These are phyloP conservation scores for Rhodotorula sp. DNA, from an alignment of 1,284 basidiomycete species.

Conservation along the genomic window DNA sequence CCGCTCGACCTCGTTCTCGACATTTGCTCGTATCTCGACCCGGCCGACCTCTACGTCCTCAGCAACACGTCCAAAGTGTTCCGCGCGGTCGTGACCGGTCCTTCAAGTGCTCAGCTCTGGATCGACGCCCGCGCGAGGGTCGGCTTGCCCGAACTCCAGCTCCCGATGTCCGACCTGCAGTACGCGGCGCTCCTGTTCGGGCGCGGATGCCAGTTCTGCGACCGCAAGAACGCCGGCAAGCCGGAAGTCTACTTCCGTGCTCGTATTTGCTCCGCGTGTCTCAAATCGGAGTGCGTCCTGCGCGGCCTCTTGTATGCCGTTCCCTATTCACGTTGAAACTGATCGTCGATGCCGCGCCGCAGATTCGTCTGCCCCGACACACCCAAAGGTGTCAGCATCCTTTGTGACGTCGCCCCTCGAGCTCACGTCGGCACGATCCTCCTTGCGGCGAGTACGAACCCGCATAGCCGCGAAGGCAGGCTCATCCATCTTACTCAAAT, in stretches of 20 bases:
- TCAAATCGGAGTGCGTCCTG: slow-evolving; percentile 5
- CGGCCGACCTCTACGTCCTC: slow-evolving; percentile 13
- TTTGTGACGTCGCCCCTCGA: too few relatives aligned
- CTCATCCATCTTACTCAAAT: not conserved
- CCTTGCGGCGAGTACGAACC: not conserved
- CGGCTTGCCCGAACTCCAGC: slow-evolving; percentile 15
- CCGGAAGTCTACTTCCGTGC: slow-evolving; percentile 15
- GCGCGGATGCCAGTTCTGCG: slow-evolving; percentile 22
- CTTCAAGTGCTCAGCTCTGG: not conserved
- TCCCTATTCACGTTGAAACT: not conserved
- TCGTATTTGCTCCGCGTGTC: slow-evolving; percentile 8
- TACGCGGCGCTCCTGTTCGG: slow-evolving; percentile 17
- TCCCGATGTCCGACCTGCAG: slow-evolving; percentile 13
- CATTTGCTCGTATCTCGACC: slow-evolving; percentile 24
- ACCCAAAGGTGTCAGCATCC: too few relatives aligned
- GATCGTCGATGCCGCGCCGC: not conserved
- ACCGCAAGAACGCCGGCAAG: slow-evolving; percentile 21
- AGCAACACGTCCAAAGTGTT: slow-evolving; percentile 17
- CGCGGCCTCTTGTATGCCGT: too few relatives aligned
- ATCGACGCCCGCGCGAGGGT: slow-evolving; percentile 1
- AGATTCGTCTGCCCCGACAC: too few relatives aligned
- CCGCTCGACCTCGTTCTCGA: slow-evolving; percentile 26
- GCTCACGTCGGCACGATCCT: too few relatives aligned
- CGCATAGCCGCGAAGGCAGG: not conserved
- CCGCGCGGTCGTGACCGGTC: slow-evolving; percentile 16